Evolutionary conservation across 169 alveolate genomes (phyloP), one percentile per base, ranked within the genome.

Genomic region (Babesia divergens): DNA sequence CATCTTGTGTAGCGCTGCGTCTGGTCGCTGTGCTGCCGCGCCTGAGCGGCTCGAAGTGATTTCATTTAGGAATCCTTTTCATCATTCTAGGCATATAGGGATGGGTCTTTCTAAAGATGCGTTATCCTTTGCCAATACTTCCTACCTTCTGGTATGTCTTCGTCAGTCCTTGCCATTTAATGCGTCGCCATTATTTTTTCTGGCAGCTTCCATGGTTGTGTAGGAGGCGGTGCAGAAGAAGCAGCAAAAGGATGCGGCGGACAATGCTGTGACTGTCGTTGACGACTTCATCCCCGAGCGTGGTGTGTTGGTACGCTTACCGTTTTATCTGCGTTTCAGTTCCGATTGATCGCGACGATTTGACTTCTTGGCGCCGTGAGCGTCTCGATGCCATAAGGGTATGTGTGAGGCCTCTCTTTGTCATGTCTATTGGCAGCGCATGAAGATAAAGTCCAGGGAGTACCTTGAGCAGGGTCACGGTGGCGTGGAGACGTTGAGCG

Each of bases 401-500:
- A 20, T 16, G 64, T 37, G 6, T 3, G 1, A 6, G 20, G 29
- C 50, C 6, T 11, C 9, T 16, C 0, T 4, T 6, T 8, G 6
- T 5, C 11, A 4, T 31, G 22, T 4, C 31, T 6, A 13, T 13
- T 6, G 6, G 3, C 60, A 80, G 88, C 20, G 59, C 11, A 71
- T 65, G 50, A 26, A 54, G 24, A 26, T 13, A 20, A 65, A 69
- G 28, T 32, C 75, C 32, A 65, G 84, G 11, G 71, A 80, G 34
- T 80, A 62, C 35, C 40, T 71, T 42, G 84, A 80, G 28, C 47
- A 51, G 20, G 88, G 88, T 42, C 62, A 69, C 53, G 88, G 83
- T 22, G 16, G 37, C 35, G 65, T 80, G 38, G 88, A 80, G 24
- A 32, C 55, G 6, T 34, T 80, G 54, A 52, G 43, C 20, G 83